These are phyloP conservation scores for Cucumis hystrix DNA, from an alignment of 306 rosid genomes.

Conservation along the genomic window DNA sequence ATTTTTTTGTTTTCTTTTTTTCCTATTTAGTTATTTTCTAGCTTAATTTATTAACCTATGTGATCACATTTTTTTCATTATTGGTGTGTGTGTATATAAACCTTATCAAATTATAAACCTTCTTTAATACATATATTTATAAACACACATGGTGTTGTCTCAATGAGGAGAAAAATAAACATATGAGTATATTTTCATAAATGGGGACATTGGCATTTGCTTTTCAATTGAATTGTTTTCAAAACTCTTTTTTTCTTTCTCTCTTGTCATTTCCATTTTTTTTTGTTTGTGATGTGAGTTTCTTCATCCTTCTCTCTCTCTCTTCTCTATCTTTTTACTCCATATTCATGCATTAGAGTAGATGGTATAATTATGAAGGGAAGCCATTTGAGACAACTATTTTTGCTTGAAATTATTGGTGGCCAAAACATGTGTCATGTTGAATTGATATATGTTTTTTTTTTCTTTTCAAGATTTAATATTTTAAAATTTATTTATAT, in stretches of 20 bases:
- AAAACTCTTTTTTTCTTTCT: neutral
- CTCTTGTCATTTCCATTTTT: constrained; percentile 3
- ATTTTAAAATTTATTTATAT: too few species aligned
- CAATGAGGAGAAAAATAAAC: constrained; percentile 1
- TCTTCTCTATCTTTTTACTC: neutral
- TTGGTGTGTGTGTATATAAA: neutral
- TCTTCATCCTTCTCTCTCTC: neutral
- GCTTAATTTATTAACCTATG: too few species aligned
- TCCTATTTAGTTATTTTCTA: too few species aligned
- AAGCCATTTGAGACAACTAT: constrained; percentile 4
- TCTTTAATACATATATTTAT: neutral
- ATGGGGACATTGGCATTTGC: constrained; percentile 2
- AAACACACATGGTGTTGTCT: constrained; percentile 1
- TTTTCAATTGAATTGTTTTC: neutral
- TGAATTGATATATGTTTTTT: neutral
- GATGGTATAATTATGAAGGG: constrained; percentile 7
- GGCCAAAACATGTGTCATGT: constrained; percentile 5
- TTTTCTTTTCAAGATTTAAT: neutral
- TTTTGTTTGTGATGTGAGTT: neutral
- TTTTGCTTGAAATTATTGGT: constrained; percentile 1
- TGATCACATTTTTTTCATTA: too few species aligned
- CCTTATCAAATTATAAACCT: neutral
- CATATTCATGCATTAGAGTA: neutral
- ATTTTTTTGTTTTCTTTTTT: too few species aligned
- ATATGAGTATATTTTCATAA: neutral